phyloP scores from a whole-genome alignment of 768 basidiomycete species.

The Agaricus blazei region DNA sequence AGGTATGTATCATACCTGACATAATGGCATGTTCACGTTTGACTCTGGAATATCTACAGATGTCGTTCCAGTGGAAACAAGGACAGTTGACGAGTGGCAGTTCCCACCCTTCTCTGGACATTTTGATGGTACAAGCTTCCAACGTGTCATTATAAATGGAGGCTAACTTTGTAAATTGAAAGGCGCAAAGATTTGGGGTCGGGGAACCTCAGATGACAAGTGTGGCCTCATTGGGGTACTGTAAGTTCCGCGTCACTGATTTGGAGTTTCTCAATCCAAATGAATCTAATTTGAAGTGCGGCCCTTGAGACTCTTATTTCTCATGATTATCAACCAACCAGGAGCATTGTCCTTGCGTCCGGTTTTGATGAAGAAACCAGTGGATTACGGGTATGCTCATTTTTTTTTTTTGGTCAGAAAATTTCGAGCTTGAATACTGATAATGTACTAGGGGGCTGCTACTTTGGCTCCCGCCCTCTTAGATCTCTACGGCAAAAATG shows the following conservation, averaged over 20 bases:
- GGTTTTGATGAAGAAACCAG: conserved; percentile 77
- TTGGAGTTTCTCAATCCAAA: background rate
- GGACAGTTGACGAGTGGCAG: conserved; percentile 51
- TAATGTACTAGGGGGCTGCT: conserved; percentile 44
- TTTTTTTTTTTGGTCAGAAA: background rate
- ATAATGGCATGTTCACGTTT: background rate
- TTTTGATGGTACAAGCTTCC: conserved; percentile 41
- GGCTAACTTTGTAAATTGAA: background rate
- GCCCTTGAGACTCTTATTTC: conserved; percentile 61
- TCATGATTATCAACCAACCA: conserved; percentile 58
- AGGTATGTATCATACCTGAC: conserved; percentile 28
- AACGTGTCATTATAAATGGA: background rate
- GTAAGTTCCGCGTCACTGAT: conserved; percentile 26
- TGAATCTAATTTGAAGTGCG: conserved; percentile 23
- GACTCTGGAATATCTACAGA: conserved; percentile 29
- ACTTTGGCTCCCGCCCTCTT: conserved; percentile 43
- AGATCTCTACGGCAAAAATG: conserved; percentile 61
- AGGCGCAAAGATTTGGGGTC: conserved; percentile 64
- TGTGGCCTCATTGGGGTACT: conserved; percentile 64
- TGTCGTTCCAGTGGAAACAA: conserved; percentile 61
- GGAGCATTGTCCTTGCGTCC: conserved; percentile 58
- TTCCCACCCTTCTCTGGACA: conserved; percentile 61
- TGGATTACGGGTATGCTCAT: conserved; percentile 35
- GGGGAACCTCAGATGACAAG: conserved; percentile 75
- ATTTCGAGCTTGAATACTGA: background rate